Evolutionary conservation across 2,329 filamentous ascomycete genomes (phyloP).

Genomic region (Diaporthe eres): DNA sequence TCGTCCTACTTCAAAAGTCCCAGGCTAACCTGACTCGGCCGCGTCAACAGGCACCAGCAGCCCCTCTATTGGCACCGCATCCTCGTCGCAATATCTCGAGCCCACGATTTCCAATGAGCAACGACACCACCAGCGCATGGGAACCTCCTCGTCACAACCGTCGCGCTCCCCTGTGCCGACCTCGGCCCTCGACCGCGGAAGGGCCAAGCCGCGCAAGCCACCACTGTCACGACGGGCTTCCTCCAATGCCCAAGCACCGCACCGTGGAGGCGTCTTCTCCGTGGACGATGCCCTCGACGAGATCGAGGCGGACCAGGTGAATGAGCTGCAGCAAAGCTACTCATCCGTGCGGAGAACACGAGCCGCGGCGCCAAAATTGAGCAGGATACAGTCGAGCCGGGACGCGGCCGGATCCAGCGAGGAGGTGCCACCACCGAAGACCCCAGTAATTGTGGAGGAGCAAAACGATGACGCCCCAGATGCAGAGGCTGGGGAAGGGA

Average conservation of each 20-base stretch:
- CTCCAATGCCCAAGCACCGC: conserved; percentile 78
- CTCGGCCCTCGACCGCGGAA: conserved; percentile 62
- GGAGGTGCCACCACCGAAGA: conserved; percentile 26
- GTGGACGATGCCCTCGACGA: conserved; percentile 90
- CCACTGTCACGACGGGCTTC: conserved; percentile 80
- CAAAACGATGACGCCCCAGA: conserved; percentile 38
- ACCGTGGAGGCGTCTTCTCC: conserved; percentile 89
- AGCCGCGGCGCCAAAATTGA: conserved; percentile 49
- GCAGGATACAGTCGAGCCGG: conserved; percentile 49
- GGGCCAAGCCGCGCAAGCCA: conserved; percentile 77
- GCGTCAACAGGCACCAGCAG: conserved; percentile 52
- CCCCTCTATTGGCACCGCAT: conserved; percentile 48
- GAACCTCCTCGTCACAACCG: conserved; percentile 52
- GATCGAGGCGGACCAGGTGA: conserved; percentile 76
- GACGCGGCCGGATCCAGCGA: conserved; percentile 47
- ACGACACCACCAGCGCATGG: conserved; percentile 59
- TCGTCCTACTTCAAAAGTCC: conserved; percentile 24
- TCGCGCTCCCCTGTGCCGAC: conserved; percentile 61
- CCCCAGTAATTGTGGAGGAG: conserved; percentile 40
- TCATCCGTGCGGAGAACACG: conserved; percentile 57
- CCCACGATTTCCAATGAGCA: conserved; percentile 45
- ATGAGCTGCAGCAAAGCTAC: conserved; percentile 60
- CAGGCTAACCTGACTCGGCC: conserved; percentile 45
- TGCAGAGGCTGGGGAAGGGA: conserved; percentile 35
- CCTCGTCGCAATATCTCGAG: conserved; percentile 41